Base-by-base conservation (phyloP, 495 filamentous ascomycete species). In the Hapsidospora chrysogenum region DNA sequence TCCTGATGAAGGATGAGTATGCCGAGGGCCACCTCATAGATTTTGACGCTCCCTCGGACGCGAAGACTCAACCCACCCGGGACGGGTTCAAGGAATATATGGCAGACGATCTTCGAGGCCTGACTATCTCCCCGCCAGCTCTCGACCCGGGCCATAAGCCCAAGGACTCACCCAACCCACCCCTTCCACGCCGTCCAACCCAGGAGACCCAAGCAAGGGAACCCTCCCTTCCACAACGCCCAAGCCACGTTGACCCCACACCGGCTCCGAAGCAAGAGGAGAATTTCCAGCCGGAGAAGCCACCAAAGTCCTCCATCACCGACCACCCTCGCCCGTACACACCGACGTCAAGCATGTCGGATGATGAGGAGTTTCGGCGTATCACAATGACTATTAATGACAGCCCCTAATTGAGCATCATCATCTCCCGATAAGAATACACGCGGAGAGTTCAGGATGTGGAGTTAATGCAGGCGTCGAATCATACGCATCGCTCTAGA, bases 1-100 rank as follows among this genome's bases (percentile, higher is more conserved):
- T 62, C 31, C 38, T 38, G 29, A 29, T 61, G 14, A 38, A 42
- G 2, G 56, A 61, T 31, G 15, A 32, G 14, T 51, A 56, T 11
- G 30, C 19, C 45, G 42, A 34, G 8, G 54, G 49, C 10, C 46
- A 38, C 5, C 40, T 63, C 13, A 66, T 68, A 40, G 69, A 78
- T 33, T 57, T 73, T 29, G 58, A 63, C 33, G 63, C 64, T 22
- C 52, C 64, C 17, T 13, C 17, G 15, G 16, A 17, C 14, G 3
- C 16, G 30, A 16, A 32, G 30, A 11, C 16, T 9, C 30, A 16
- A 16, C 3, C 5, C 9, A 14, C 17, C 5, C 11, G 10, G 30
- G 30, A 32, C 17, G 9, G 9, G 11, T n/a, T 13, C 11, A 30
- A 16, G 20, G 13, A 14, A 3, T 20, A 23, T n/a, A 3, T 16